phyloP scores from a whole-genome alignment of 164 flowering plant species.

The Sedum album region DNA sequence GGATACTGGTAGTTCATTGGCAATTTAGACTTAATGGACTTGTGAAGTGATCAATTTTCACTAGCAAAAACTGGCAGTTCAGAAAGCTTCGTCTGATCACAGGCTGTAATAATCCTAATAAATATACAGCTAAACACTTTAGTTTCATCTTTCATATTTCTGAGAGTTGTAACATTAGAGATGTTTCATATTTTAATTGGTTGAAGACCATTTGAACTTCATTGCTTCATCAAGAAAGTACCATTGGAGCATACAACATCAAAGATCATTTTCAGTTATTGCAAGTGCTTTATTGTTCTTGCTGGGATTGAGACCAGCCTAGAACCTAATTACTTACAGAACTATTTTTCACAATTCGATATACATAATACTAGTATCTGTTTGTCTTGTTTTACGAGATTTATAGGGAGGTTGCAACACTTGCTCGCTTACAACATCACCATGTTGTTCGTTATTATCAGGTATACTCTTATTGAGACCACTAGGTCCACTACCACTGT shows the following conservation, averaged over 20 bases:
- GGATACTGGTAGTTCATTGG: too few species aligned
- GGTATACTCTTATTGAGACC: slow-evolving; percentile 32
- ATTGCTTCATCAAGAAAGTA: background rate
- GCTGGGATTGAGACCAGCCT: background rate
- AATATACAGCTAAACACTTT: background rate
- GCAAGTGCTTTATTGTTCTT: background rate
- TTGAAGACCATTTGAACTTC: background rate
- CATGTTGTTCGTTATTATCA: slow-evolving; percentile 99
- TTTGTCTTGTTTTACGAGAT: slow-evolving; percentile 22
- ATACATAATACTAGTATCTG: slow-evolving; percentile 5
- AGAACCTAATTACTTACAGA: background rate
- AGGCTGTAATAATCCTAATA: background rate
- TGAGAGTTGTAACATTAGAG: background rate
- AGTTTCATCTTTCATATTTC: background rate
- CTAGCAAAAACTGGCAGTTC: background rate
- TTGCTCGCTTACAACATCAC: slow-evolving; percentile 96
- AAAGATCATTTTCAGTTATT: background rate
- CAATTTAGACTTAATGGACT: background rate
- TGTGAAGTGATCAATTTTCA: background rate
- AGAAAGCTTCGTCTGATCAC: background rate
- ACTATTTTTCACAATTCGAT: background rate
- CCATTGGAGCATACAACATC: background rate
- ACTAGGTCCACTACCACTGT: background rate
- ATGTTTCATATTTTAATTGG: background rate
- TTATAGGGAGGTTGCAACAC: slow-evolving; percentile 94